phyloP scores from a whole-genome alignment of 495 filamentous ascomycete genomes.

The Choiromyces venosus region DNA sequence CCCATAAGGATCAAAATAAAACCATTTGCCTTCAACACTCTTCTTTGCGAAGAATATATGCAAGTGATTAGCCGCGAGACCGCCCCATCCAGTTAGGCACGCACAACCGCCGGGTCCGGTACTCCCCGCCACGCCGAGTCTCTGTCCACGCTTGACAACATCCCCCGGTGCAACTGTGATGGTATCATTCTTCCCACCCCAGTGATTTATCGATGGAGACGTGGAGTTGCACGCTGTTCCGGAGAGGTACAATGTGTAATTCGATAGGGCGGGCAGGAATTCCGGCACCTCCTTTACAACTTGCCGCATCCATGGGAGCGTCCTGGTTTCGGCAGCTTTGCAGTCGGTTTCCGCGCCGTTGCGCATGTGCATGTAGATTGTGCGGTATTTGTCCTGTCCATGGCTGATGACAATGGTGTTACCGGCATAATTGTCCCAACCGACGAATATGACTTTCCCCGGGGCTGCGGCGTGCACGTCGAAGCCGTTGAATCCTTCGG shows the following conservation, averaged over 20 bases:
- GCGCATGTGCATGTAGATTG: slow-evolving; percentile 8
- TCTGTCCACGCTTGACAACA: neutral
- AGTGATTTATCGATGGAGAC: neutral
- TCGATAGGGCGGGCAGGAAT: too few species aligned
- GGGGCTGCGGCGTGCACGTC: neutral
- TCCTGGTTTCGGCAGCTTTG: neutral
- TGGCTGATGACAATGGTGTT: slow-evolving; percentile 8
- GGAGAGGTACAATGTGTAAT: too few species aligned
- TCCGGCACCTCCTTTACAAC: too few species aligned
- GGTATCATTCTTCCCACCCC: neutral
- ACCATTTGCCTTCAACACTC: neutral
- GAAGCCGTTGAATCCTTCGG: neutral
- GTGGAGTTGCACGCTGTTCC: too few species aligned
- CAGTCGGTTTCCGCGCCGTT: neutral
- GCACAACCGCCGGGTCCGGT: slow-evolving; percentile 1
- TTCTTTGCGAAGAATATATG: neutral
- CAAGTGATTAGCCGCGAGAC: neutral
- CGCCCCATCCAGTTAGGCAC: neutral
- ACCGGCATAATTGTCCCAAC: neutral
- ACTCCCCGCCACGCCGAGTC: neutral
- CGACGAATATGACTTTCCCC: slow-evolving; percentile 5
- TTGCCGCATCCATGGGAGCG: neutral
- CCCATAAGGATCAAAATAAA: slow-evolving; percentile 3
- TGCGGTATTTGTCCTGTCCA: neutral
- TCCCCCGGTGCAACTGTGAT: slow-evolving; percentile 1